These are phyloP conservation scores for Kodamaea suecica DNA, from an alignment of 1,139 yeast genomes.

Conservation along the genomic window DNA sequence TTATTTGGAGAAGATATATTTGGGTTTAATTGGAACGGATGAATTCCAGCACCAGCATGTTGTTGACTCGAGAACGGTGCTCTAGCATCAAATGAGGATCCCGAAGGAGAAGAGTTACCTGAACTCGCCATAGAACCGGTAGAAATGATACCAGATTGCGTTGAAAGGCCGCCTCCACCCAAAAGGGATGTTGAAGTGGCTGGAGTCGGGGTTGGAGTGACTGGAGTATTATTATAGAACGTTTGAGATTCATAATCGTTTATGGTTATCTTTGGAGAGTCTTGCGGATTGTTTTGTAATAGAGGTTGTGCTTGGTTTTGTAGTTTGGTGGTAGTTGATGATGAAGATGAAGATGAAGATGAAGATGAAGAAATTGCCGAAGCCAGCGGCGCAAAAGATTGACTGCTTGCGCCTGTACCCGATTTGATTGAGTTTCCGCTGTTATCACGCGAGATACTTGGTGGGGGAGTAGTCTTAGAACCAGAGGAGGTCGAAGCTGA, in stretches of 20 bases:
- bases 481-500: conserved; percentile 4
- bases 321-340: not conserved
- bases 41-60: conserved; percentile 17
- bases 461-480: conserved; percentile 22
- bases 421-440: conserved; percentile 31
- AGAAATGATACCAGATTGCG: conserved; percentile 1
- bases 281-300: conserved; percentile 13
- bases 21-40: conserved; percentile 36
- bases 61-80: conserved; percentile 14
- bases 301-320: conserved; percentile 3
- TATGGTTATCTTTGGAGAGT: conserved; percentile 32
- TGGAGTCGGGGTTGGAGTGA: conserved; percentile 35
- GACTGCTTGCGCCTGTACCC: conserved; percentile 5
- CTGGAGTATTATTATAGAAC: conserved; percentile 21
- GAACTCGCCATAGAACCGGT: conserved; percentile 1
- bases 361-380: not conserved
- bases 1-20: conserved; percentile 45
- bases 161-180: conserved; percentile 4
- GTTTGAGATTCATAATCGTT: conserved; percentile 16
- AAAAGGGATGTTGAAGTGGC: conserved; percentile 8
- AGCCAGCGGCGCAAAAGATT: conserved; percentile 2
- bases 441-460: conserved; percentile 34
- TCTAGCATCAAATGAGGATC: conserved; percentile 17
- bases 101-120: conserved; percentile 8
- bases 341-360: not conserved